phyloP scores from a whole-genome alignment of 768 basidiomycete genomes.

The Leccinum obscurum region DNA sequence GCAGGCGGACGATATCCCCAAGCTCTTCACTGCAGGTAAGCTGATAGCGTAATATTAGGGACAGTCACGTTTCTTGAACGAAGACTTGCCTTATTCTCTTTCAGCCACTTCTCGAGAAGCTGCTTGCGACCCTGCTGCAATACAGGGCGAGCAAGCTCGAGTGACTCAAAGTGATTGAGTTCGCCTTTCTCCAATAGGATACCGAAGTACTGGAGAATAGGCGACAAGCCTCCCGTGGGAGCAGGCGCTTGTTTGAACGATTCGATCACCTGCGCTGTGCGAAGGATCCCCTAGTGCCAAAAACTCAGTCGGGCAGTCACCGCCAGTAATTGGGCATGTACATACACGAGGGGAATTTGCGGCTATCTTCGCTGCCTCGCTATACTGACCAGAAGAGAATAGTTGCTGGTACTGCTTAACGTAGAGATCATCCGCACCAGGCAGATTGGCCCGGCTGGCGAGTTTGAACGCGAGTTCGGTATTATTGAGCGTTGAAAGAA shows the following conservation, averaged over 20 bases:
- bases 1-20: conserved; percentile 90
- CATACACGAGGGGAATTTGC: conserved; percentile 92
- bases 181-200: conserved; percentile 98
- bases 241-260: conserved; percentile 96
- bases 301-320: conserved; percentile 6
- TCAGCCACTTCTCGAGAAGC: conserved; percentile 97
- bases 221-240: conserved; percentile 85
- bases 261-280: conserved; percentile 94
- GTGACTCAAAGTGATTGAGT: conserved; percentile 92
- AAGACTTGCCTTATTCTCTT: conserved; percentile 88
- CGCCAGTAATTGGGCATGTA: neutral
- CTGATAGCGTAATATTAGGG: conserved; percentile 40
- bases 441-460: conserved; percentile 92
- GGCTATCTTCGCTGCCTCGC: conserved; percentile 95
- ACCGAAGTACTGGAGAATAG: conserved; percentile 98
- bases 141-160: conserved; percentile 95
- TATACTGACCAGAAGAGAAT: conserved; percentile 85
- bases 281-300: conserved; percentile 75
- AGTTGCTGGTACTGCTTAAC: conserved; percentile 91
- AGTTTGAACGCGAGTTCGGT: conserved; percentile 98
- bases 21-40: conserved; percentile 98
- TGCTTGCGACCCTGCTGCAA: conserved; percentile 96
- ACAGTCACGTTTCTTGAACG: conserved; percentile 5
- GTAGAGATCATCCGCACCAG: conserved; percentile 97
- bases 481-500: conserved; percentile 91